These are phyloP conservation scores for Barnettozyma wickerhamii DNA, from an alignment of 805 yeast species.

Conservation along the genomic window DNA sequence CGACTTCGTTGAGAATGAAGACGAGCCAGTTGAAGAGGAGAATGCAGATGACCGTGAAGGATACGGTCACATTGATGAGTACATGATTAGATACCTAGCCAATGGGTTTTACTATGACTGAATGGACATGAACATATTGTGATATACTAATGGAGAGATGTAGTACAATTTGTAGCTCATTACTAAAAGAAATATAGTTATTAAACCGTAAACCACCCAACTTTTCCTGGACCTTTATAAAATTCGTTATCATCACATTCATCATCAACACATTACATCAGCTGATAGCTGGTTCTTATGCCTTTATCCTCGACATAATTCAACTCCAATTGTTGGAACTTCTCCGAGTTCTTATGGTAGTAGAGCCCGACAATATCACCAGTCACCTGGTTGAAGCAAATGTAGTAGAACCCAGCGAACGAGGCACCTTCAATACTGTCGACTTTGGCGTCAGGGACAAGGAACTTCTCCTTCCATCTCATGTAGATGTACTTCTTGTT, in stretches of 20 bases:
- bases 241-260: not conserved
- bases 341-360: slow-evolving; percentile 75
- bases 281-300: slow-evolving; percentile 4
- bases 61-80: slow-evolving; percentile 87
- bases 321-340: slow-evolving; percentile 68
- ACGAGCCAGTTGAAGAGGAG: slow-evolving; percentile 33
- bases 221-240: too few species aligned
- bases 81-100: slow-evolving; percentile 89
- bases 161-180: too few species aligned
- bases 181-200: too few species aligned
- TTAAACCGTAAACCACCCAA: too few species aligned
- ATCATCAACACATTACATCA: slow-evolving; percentile 2
- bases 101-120: slow-evolving; percentile 65
- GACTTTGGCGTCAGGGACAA: slow-evolving; percentile 69
- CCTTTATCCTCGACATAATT: slow-evolving; percentile 9
- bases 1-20: slow-evolving; percentile 61
- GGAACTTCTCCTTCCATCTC: slow-evolving; percentile 93
- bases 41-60: slow-evolving; percentile 52
- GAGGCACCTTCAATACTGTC: slow-evolving; percentile 64
- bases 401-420: slow-evolving; percentile 88
- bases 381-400: slow-evolving; percentile 71
- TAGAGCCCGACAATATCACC: slow-evolving; percentile 80
- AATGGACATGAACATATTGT: too few species aligned
- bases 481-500: slow-evolving; percentile 59
- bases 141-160: too few species aligned